Evolutionary conservation across 2,329 filamentous ascomycete genomes (phyloP), one percentile per base, ranked within the genome.

Genomic region (Stemphylium lycopersici): DNA sequence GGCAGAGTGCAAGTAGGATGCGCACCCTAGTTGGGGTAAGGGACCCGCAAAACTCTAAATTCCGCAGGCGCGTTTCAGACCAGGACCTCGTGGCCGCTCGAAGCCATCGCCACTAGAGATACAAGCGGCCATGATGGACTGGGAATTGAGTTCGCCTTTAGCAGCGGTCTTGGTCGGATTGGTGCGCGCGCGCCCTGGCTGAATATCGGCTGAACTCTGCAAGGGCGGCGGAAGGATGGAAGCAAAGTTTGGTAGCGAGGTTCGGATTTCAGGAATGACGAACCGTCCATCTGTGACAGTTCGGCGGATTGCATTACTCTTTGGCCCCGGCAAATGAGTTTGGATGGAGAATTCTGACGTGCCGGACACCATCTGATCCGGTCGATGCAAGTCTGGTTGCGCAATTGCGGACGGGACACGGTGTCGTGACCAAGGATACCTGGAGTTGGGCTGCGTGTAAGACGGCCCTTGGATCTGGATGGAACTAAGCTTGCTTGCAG

Each of bases 11-110:
- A 38, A 49, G 41, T 44, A 42, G 41, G 42, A 16, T 26, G 24
- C n/a, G 15, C 26, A 47, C 24, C 56, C 50, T 48, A 53, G 55
- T 46, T 42, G 29, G 34, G 48, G 11, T 36, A 29, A 37, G 16
- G 41, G 53, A 41, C 63, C 64, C 64, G 61, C 49, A 59, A 60
- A 67, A 65, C 57, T 65, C 44, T 67, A 63, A 65, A 57, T 43
- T 49, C 48, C 45, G 15, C 48, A 49, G 59, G 51, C 51, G 58
- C 49, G 65, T 67, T 67, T 66, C 65, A 66, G 55, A 43, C 42
- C 39, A 33, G 31, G 40, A 43, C 48, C 52, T 62, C 49, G 52
- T 32, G 24, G 22, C 18, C 16, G 34, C 44, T n/a, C 37, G 7
- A 32, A 26, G 36, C 12, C 43, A 39, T 40, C 29, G 43, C 49